Evolutionary conservation across 2,329 filamentous ascomycete genomes (phyloP), one percentile per base, ranked within the genome.

Genomic region (Verticillium tricorpus): DNA sequence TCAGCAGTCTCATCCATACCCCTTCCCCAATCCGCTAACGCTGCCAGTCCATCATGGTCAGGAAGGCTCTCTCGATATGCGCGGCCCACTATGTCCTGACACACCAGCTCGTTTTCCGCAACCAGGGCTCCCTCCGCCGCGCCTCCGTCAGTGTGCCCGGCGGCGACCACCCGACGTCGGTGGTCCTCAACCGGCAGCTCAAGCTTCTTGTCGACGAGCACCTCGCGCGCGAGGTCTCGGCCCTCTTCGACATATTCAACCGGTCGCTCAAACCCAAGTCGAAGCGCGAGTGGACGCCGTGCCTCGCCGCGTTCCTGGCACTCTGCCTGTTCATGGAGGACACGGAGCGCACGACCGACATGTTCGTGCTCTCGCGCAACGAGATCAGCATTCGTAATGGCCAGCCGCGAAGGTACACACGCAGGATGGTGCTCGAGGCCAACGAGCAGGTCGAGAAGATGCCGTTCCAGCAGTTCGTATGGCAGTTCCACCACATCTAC

Each of bases 281-380:
- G 54, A 77, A 81, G 22, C 72, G 72, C 50, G 81, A 84, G 64
- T 86, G 83, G 83, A 83, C 82, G 39, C 82, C 83, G 2, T 86
- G 83, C 67, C 73, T 84, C 17, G 84, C 82, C 2, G 78, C 84
- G 0, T 86, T 86, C 67, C 71, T 86, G 12, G 78, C 85, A 3
- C 76, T 86, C 34, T 85, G 82, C 65, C 74, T 86, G 40, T 84
- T 85, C 69, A 85, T 86, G 82, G 84, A 86, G 72, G 73, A 79
- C 28, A 78, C 85, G 59, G 82, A 85, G 72, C 75, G 78, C 34
- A 78, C 82, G 8, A 76, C 82, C 35, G 83, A 86, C 71, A 74
- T 74, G 9, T 85, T 83, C 66, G 79, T 82, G 58, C 72, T 82
- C 12, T 75, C 78, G 32, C 76, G 82, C 66, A 84, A 82, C 68